A percentile compares a stretch with the other conserved stretches of the same genome.
Conservation (phyloP, 2,329 filamentous ascomycete genomes). For the Calycina herbarum region DNA sequence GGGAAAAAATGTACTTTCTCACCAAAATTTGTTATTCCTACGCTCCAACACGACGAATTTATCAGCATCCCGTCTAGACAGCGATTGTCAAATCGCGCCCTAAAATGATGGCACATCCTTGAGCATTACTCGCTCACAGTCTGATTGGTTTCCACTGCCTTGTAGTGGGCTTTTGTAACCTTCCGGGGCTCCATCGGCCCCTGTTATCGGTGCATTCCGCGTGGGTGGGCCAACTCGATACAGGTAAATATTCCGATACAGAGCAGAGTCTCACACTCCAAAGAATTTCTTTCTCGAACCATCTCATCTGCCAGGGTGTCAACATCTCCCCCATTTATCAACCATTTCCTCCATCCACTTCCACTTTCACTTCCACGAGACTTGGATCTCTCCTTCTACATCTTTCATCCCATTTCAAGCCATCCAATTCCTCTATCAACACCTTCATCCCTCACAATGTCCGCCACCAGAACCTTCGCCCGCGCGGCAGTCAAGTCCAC, state of each 20-base stretch:
- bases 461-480: constrained; percentile 40
- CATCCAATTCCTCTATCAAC: neutral
- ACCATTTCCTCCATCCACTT: neutral
- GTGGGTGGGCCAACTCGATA: neutral
- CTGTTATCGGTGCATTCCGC: neutral
- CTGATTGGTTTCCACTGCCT: no score
- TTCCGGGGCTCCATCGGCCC: neutral
- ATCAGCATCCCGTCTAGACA: neutral
- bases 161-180: neutral
- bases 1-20: neutral
- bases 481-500: constrained; percentile 39
- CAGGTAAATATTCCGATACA: constrained; percentile 1
- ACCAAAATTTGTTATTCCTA: neutral
- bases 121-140: no score
- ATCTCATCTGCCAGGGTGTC: constrained; percentile 3
- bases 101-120: no score
- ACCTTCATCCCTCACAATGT: constrained; percentile 35
- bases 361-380: neutral
- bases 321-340: constrained; percentile 1
- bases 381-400: neutral
- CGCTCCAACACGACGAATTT: neutral
- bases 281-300: constrained; percentile 5
- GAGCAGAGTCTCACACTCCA: neutral
- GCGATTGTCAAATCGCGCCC: neutral
- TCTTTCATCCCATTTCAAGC: neutral